Conservation (phyloP, 129 eudicot genomes). For the Artemisia tridentata region DNA sequence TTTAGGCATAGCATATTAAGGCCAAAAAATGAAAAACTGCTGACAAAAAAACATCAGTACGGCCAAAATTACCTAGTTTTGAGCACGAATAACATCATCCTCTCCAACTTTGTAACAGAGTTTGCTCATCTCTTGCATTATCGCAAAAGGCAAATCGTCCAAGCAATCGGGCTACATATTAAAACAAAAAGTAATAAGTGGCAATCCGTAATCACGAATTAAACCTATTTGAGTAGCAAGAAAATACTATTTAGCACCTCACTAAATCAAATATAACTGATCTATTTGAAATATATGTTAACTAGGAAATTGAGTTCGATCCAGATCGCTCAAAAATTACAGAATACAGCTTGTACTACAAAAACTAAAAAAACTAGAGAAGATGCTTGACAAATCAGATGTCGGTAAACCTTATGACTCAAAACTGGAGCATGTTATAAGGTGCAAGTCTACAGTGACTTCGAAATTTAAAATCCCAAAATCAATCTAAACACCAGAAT, state of each 20-base stretch:
- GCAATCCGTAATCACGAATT: slow-evolving; percentile 5
- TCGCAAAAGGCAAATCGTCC: slow-evolving; percentile 78
- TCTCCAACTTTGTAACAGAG: slow-evolving; percentile 70
- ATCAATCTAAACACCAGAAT: too few relatives aligned
- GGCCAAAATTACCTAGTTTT: slow-evolving; percentile 61
- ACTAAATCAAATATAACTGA: not conserved
- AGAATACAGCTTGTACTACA: not conserved
- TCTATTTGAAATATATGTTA: not conserved
- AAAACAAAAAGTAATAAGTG: slow-evolving; percentile 14
- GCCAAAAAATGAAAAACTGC: not conserved
- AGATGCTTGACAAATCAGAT: not conserved
- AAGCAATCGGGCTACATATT: slow-evolving; percentile 66
- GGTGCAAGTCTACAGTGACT: too few relatives aligned
- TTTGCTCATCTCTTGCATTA: slow-evolving; percentile 79
- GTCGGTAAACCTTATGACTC: not conserved
- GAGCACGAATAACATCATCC: slow-evolving; percentile 83
- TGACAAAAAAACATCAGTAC: not conserved
- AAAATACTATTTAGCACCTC: slow-evolving; percentile 10
- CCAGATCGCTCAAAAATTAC: not conserved
- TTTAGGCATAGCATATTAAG: slow-evolving; percentile 5
- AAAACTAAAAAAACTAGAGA: not conserved
- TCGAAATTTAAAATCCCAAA: too few relatives aligned
- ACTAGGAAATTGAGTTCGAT: not conserved
- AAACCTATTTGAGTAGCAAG: not conserved
- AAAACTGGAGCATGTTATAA: not conserved